Conservation (phyloP, 148 eudicot genomes). For the Simmondsia chinensis region DNA sequence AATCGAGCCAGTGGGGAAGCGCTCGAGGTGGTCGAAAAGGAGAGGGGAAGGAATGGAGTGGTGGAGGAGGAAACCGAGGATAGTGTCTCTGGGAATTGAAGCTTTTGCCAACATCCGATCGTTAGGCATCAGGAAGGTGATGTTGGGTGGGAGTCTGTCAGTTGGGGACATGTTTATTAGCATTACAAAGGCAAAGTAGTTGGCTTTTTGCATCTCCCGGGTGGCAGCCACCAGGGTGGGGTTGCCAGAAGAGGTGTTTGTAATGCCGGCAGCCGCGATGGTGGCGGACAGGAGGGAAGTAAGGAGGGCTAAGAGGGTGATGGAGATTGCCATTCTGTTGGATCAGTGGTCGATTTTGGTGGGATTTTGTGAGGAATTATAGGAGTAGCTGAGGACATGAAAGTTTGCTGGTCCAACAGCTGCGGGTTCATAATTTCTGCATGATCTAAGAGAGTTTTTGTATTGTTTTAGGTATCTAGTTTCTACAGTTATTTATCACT, state of each 20-base stretch:
- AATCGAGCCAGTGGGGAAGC: conserved; percentile 47
- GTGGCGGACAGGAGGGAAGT: conserved; percentile 12
- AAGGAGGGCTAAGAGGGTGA: conserved; percentile 10
- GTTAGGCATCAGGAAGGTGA: conserved; percentile 83
- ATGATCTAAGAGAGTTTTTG: conserved; percentile 12
- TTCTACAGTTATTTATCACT: no score
- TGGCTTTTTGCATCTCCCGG: conserved; percentile 66
- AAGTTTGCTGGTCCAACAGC: conserved; percentile 31
- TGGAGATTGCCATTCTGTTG: conserved; percentile 5
- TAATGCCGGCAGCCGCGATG: no score
- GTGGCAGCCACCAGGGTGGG: conserved; percentile 31
- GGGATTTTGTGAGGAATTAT: no score
- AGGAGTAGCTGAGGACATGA: conserved; percentile 29
- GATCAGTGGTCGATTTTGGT: neutral
- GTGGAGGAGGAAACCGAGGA: conserved; percentile 41
- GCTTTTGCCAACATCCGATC: conserved; percentile 42
- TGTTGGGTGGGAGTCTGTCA: conserved; percentile 29
- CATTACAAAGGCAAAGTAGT: conserved; percentile 62
- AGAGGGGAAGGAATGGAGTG: conserved; percentile 63
- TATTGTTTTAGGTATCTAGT: no score
- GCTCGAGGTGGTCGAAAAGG: conserved; percentile 39
- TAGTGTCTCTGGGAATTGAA: conserved; percentile 20
- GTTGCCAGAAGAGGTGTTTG: conserved; percentile 7
- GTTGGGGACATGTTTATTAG: conserved; percentile 53
- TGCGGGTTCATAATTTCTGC: conserved; percentile 22